Percentiles rank a stretch among this genome's conserved stretches.
Conservation (phyloP, 306 rosid genomes). For the Casuarina cunninghamiana region DNA sequence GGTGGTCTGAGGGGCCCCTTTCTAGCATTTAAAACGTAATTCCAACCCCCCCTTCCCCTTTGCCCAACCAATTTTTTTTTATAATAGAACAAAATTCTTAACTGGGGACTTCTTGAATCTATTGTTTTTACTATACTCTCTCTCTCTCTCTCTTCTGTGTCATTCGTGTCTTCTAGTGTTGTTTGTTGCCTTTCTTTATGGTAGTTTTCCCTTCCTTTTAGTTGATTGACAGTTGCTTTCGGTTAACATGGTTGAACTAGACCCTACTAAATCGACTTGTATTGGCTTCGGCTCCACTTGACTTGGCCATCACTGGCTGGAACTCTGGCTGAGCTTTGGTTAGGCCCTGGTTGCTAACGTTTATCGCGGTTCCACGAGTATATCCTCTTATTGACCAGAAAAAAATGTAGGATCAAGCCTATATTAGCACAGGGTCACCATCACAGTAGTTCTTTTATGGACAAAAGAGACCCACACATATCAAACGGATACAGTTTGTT, state of each 20-base stretch:
- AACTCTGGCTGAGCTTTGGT: conserved; percentile 6
- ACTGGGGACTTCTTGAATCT: neutral
- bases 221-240: conserved; percentile 38
- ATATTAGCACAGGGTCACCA: conserved; percentile 19
- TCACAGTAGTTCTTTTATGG: conserved; percentile 31
- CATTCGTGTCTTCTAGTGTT: neutral
- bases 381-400: conserved; percentile 23
- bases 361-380: conserved; percentile 23
- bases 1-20: conserved; percentile 66
- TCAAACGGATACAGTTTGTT: conserved; percentile 20
- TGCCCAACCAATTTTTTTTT: neutral
- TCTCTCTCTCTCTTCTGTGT: conserved; percentile 12
- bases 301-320: conserved; percentile 14
- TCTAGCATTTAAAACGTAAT: conserved; percentile 44
- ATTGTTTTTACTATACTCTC: conserved; percentile 13
- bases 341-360: conserved; percentile 20
- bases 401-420: conserved; percentile 3
- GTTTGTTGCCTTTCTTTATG: conserved; percentile 19
- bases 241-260: conserved; percentile 15
- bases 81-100: conserved; percentile 21
- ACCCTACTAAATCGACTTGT: neutral
- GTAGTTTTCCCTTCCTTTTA: conserved; percentile 7
- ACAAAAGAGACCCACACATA: conserved; percentile 20
- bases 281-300: conserved; percentile 21
- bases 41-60: conserved; percentile 15